Evolutionary conservation across 768 basidiomycete genomes (phyloP).

Genomic region (Piloderma croceum): DNA sequence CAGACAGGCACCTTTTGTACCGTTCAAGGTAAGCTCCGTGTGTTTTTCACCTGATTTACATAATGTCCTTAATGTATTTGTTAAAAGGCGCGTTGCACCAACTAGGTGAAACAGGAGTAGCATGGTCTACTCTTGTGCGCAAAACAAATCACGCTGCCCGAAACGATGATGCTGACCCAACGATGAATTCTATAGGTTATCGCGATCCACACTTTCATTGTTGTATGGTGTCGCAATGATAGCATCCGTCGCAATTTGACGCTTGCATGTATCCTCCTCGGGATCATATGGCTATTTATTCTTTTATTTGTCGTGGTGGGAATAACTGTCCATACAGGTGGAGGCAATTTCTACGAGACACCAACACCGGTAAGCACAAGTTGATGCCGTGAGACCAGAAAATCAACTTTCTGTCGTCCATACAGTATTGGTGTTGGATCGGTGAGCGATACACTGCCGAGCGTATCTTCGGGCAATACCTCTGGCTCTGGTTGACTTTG

Average conservation of each 20-base stretch:
- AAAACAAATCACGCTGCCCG: not conserved
- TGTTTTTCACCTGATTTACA: not conserved
- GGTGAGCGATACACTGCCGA: conserved; percentile 22
- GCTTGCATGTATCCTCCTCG: conserved; percentile 22
- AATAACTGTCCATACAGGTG: conserved; percentile 17
- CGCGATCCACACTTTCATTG: conserved; percentile 37
- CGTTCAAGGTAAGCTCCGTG: conserved; percentile 27
- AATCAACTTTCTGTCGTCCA: not conserved
- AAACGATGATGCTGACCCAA: no score
- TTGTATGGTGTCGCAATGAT: conserved; percentile 32
- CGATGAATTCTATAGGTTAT: conserved; percentile 28
- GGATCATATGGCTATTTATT: conserved; percentile 32
- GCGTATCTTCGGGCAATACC: conserved; percentile 36
- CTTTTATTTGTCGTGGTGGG: conserved; percentile 28
- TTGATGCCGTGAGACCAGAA: not conserved
- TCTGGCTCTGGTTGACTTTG: conserved; percentile 42
- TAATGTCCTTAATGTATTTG: conserved; percentile 17
- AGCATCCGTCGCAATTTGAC: conserved; percentile 18
- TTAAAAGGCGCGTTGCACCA: conserved; percentile 38
- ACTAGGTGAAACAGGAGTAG: conserved; percentile 37
- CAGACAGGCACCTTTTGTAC: conserved; percentile 29
- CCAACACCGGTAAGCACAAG: conserved; percentile 29
- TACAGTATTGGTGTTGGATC: conserved; percentile 42
- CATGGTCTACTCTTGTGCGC: conserved; percentile 37
- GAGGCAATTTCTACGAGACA: conserved; percentile 17